phyloP scores from a whole-genome alignment of 352 stramenopile genomes.

The Phytophthora tubulina region DNA sequence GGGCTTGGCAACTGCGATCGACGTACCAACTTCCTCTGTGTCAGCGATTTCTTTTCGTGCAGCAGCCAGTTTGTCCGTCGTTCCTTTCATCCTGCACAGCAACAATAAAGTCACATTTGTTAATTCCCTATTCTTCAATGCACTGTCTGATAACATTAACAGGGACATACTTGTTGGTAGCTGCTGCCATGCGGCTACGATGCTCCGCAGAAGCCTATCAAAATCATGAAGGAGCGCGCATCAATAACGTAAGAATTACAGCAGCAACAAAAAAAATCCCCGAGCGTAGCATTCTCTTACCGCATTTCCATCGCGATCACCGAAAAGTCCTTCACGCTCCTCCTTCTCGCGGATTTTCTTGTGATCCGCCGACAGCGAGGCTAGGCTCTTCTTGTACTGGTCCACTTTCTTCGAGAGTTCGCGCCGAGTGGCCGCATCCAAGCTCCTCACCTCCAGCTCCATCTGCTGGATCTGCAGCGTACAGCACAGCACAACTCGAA shows the following conservation, averaged over 20 bases:
- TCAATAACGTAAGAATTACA: slow-evolving; percentile 1
- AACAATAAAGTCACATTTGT: neutral
- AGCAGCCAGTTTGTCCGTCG: slow-evolving; percentile 80
- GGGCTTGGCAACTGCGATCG: neutral
- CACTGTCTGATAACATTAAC: neutral
- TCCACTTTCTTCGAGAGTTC: slow-evolving; percentile 91
- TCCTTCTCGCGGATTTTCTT: slow-evolving; percentile 88
- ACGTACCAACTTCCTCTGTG: slow-evolving; percentile 88
- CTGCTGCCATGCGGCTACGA: slow-evolving; percentile 79
- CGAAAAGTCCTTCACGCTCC: slow-evolving; percentile 85
- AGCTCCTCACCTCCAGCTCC: slow-evolving; percentile 87
- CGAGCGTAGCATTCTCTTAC: slow-evolving; percentile 37
- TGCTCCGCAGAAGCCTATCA: slow-evolving; percentile 75
- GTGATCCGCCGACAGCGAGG: slow-evolving; percentile 81
- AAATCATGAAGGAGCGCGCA: slow-evolving; percentile 4
- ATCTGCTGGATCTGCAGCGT: slow-evolving; percentile 85
- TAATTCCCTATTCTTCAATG: neutral
- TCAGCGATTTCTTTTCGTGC: slow-evolving; percentile 84
- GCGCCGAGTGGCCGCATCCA: slow-evolving; percentile 80
- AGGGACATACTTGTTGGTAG: slow-evolving; percentile 77
- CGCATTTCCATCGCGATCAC: slow-evolving; percentile 73
- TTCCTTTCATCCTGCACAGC: slow-evolving; percentile 82
- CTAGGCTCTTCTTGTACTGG: slow-evolving; percentile 91
- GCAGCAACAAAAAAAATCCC: neutral
- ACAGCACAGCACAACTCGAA: neutral